A percentile compares a stretch with the other conserved stretches of the same genome.
These are phyloP conservation scores for Chondrus crispus DNA, from an alignment of 23 red algal genomes.

Conservation along the genomic window DNA sequence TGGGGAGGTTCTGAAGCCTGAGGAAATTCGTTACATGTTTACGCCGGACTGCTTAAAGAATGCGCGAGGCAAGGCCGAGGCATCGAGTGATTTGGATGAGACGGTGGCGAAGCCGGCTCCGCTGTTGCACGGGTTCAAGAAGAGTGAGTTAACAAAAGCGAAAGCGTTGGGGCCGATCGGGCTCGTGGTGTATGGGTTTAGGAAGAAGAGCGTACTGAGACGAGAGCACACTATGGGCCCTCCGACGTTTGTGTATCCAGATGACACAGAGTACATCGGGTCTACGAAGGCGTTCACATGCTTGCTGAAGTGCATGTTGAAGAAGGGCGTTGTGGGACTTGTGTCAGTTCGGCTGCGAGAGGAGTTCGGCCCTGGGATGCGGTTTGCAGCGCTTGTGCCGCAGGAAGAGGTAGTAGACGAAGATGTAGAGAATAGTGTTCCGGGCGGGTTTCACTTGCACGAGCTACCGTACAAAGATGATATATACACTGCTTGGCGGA, in stretches of 20 bases:
- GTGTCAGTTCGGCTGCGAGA: slow-evolving; percentile 17
- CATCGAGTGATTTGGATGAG: neutral
- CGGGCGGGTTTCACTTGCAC: slow-evolving; percentile 57
- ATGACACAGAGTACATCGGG: slow-evolving; percentile 35
- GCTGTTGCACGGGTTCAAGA: slow-evolving; percentile 30
- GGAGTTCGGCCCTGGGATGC: slow-evolving; percentile 4
- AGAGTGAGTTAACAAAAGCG: slow-evolving; percentile 6
- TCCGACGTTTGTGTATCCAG: slow-evolving; percentile 44
- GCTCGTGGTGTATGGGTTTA: slow-evolving; percentile 38
- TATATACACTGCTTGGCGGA: slow-evolving; percentile 66
- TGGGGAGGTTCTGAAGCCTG: slow-evolving; percentile 30
- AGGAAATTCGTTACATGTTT: slow-evolving; percentile 42
- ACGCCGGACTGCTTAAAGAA: neutral
- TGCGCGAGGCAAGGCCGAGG: neutral
- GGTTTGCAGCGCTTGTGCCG: slow-evolving; percentile 66
- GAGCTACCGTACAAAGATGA: slow-evolving; percentile 76
- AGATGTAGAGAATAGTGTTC: slow-evolving; percentile 6
- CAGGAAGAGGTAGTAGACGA: slow-evolving; percentile 50
- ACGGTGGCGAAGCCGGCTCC: neutral
- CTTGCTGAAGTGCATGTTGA: slow-evolving; percentile 47
- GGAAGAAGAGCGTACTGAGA: neutral
- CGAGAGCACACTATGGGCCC: slow-evolving; percentile 25
- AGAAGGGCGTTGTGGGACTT: slow-evolving; percentile 28
- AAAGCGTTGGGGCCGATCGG: slow-evolving; percentile 31
- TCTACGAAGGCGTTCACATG: slow-evolving; percentile 46